Evolutionary conservation across 2,329 filamentous ascomycete species (phyloP).

Genomic region (Colletotrichum noveboracense): DNA sequence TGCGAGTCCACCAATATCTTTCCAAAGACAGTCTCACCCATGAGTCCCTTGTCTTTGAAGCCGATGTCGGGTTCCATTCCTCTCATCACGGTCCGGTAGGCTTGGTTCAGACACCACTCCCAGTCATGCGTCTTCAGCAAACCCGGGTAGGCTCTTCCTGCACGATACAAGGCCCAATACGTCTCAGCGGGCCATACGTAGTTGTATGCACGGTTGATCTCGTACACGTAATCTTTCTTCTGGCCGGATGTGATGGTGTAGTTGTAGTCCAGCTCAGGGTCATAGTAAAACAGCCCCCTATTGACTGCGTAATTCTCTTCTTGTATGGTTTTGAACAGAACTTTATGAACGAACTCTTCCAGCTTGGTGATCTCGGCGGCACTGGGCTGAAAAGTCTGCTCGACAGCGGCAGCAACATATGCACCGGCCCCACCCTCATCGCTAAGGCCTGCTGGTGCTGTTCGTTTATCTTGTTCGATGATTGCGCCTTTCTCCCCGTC

Average conservation of each 20-base stretch:
- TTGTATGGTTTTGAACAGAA: constrained; percentile 55
- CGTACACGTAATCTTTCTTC: constrained; percentile 45
- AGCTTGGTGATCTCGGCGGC: constrained; percentile 54
- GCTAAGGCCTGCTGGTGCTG: constrained; percentile 63
- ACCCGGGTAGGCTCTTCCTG: constrained; percentile 51
- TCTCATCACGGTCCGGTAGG: constrained; percentile 54
- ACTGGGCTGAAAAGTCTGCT: constrained; percentile 55
- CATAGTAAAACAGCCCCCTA: constrained; percentile 59
- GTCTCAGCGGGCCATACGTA: constrained; percentile 61
- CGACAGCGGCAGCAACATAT: constrained; percentile 59
- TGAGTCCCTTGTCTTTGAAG: constrained; percentile 54
- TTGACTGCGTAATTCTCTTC: constrained; percentile 47
- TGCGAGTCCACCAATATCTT: constrained; percentile 55
- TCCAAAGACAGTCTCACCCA: constrained; percentile 64
- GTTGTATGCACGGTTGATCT: constrained; percentile 58
- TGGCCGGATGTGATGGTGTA: constrained; percentile 49
- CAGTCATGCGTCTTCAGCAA: constrained; percentile 46
- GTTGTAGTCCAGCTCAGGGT: constrained; percentile 44
- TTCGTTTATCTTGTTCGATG: constrained; percentile 53
- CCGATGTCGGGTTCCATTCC: constrained; percentile 42
- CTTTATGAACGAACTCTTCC: constrained; percentile 56
- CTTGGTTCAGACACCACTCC: constrained; percentile 60
- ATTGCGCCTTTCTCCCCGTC: constrained; percentile 50
- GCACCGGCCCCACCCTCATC: constrained; percentile 64
- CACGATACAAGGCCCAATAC: constrained; percentile 63